Evolutionary conservation across 257 asterid genomes (phyloP), one percentile per base, ranked within the genome.

Genomic region (Solanum virginianum): DNA sequence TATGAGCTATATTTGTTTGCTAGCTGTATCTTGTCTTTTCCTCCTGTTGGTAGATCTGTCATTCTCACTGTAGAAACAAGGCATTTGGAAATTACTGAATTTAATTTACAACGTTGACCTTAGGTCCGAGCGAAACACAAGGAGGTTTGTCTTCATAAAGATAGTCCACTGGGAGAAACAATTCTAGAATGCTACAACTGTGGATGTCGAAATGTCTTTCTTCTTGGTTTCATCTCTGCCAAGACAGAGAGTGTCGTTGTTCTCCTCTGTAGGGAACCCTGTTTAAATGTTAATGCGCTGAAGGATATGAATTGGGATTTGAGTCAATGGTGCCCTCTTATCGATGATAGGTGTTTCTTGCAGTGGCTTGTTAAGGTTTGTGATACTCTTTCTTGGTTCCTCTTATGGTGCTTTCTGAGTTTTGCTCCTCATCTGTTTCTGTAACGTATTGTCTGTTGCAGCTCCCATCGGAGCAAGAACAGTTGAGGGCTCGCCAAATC

Each of bases 271-370:
- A 90, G 99, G 88, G 99, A 97, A 89, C 99, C 99, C 45, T 97
- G 99, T 83, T 93, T 97, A 81, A 92, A 90, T 87, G 96, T 92
- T 57, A 95, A 94, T 90, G 99, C 98, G 22, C 85, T 97, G 83
- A 97, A 97, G 89, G 99, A 97, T 91, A 94, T 95, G 99, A 97
- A 97, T 84, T 97, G 99, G 99, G 99, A 97, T 91, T 89, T 97
- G 91, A 95, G 99, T 87, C 98, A 97, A 89, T 97, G 99, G 99
- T 97, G 99, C 90, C 99, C 99, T 8, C 98, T 97, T 83, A 97
- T 97, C 71, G 99, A 97, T 88, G 99, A 97, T 86, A 91, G 99
- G 86, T 95, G 98, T 87, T 97, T 97, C 93, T 88, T 97, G 90
- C 99, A 97, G 87, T 97, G 99, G 99, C 92, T 97, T 80, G 93